These are phyloP conservation scores for Cladosporium colombiae DNA, from an alignment of 2,329 filamentous ascomycete genomes.

Conservation along the genomic window DNA sequence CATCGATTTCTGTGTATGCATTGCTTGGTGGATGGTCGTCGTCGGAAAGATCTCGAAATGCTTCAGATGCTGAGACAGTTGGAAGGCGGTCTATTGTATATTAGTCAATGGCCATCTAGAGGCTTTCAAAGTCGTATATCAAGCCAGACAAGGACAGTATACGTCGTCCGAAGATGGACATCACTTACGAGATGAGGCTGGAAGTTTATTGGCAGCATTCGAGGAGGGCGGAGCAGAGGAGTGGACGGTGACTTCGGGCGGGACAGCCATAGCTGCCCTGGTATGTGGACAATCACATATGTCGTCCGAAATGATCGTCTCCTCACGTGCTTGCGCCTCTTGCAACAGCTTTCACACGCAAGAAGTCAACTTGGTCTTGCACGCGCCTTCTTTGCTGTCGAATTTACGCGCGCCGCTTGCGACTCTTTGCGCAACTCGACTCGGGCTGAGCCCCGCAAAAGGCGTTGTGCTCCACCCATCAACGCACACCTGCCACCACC, in stretches of 20 bases:
- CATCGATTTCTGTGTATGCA: slow-evolving; percentile 50
- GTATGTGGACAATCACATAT: slow-evolving; percentile 2
- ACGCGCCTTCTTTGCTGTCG: background rate
- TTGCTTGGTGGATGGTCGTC: slow-evolving; percentile 51
- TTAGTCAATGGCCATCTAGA: background rate
- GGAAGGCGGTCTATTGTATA: slow-evolving; percentile 67
- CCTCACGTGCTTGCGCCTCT: background rate
- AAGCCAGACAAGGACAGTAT: background rate
- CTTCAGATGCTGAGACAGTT: slow-evolving; percentile 74
- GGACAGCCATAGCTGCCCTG: slow-evolving; percentile 25
- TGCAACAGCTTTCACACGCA: background rate
- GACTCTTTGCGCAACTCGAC: slow-evolving; percentile 1
- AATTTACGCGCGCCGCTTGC: slow-evolving; percentile 7
- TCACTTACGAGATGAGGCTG: slow-evolving; percentile 42
- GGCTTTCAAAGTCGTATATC: background rate
- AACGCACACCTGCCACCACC: background rate
- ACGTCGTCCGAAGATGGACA: background rate
- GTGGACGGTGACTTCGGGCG: slow-evolving; percentile 17
- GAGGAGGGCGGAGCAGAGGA: slow-evolving; percentile 18
- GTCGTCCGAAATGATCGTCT: background rate
- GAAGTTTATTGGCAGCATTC: slow-evolving; percentile 27
- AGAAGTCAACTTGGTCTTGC: background rate
- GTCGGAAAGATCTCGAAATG: slow-evolving; percentile 57
- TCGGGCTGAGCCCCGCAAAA: slow-evolving; percentile 2
- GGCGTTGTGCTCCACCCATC: slow-evolving; percentile 5